A percentile compares a stretch with the other conserved stretches of the same genome.
Conservation (phyloP, 129 eudicot genomes). For the Chrysanthemum lavandulifolium region DNA sequence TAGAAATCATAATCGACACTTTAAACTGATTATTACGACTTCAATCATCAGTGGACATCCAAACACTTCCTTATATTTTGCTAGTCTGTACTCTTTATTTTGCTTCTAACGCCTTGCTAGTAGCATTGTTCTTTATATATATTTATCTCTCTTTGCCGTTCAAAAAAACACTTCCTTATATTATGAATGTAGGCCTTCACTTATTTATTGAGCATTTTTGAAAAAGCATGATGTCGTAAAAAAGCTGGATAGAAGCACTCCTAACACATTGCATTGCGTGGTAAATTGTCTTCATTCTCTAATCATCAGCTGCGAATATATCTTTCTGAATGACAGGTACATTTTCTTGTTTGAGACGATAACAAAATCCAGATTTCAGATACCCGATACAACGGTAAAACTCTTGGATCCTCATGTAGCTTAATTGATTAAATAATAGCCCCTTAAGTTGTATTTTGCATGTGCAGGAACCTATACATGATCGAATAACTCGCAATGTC, state of each 20-base stretch:
- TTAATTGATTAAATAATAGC: not conserved
- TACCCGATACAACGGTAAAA: slow-evolving; percentile 54
- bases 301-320: not conserved
- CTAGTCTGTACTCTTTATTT: too few species aligned
- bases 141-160: too few species aligned
- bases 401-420: not conserved
- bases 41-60: too few species aligned
- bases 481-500: slow-evolving; percentile 74
- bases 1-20: too few species aligned
- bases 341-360: slow-evolving; percentile 87
- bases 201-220: slow-evolving; percentile 4
- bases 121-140: too few species aligned
- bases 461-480: slow-evolving; percentile 84
- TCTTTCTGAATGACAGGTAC: slow-evolving; percentile 52
- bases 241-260: too few species aligned
- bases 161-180: too few species aligned
- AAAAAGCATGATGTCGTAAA: too few species aligned
- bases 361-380: slow-evolving; percentile 70
- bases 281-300: not conserved
- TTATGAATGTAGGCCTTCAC: not conserved
- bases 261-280: too few species aligned
- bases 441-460: slow-evolving; percentile 13
- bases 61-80: too few species aligned
- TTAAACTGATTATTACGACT: too few species aligned
- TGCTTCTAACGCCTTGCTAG: too few species aligned